phyloP scores from a whole-genome alignment of 75 land plant genomes.

The Adiantum capillusveneris region DNA sequence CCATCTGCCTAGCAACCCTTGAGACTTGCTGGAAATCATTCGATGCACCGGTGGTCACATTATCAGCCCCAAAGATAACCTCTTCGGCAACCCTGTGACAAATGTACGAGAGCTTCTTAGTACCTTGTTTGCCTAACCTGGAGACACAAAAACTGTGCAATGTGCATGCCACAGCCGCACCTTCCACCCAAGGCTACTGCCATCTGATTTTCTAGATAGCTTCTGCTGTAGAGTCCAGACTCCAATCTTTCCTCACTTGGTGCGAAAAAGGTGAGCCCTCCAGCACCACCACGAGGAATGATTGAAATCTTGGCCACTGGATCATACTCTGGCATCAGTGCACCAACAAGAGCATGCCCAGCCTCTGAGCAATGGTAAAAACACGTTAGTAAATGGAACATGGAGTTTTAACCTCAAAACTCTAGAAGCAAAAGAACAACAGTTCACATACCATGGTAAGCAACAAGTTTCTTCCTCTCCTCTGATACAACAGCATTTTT shows the following conservation, averaged over 20 bases:
- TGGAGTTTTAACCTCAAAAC: no score
- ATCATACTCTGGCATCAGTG: slow-evolving; percentile 99
- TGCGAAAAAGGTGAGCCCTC: slow-evolving; percentile 98
- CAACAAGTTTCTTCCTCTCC: slow-evolving; percentile 93
- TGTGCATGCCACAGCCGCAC: slow-evolving; percentile 19
- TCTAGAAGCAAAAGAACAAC: not conserved
- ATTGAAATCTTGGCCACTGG: slow-evolving; percentile 99
- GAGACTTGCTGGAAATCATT: slow-evolving; percentile 99
- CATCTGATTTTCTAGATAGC: slow-evolving; percentile 99
- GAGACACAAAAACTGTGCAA: no score
- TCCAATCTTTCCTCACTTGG: slow-evolving; percentile 99
- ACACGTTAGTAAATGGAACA: no score
- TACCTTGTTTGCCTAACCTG: no score
- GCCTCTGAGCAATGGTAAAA: slow-evolving; percentile 56
- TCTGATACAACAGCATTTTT: slow-evolving; percentile 99
- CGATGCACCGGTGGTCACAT: slow-evolving; percentile 99
- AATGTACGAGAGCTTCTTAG: not conserved
- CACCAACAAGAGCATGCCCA: slow-evolving; percentile 99
- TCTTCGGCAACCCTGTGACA: slow-evolving; percentile 91
- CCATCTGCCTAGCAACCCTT: slow-evolving; percentile 98
- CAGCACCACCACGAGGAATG: slow-evolving; percentile 99
- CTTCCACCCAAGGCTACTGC: slow-evolving; percentile 99
- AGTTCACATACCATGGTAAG: slow-evolving; percentile 74
- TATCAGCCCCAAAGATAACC: slow-evolving; percentile 89
- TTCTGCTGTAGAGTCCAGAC: slow-evolving; percentile 94